phyloP scores from a whole-genome alignment of 148 eudicot genomes.

The Drosera capensis region DNA sequence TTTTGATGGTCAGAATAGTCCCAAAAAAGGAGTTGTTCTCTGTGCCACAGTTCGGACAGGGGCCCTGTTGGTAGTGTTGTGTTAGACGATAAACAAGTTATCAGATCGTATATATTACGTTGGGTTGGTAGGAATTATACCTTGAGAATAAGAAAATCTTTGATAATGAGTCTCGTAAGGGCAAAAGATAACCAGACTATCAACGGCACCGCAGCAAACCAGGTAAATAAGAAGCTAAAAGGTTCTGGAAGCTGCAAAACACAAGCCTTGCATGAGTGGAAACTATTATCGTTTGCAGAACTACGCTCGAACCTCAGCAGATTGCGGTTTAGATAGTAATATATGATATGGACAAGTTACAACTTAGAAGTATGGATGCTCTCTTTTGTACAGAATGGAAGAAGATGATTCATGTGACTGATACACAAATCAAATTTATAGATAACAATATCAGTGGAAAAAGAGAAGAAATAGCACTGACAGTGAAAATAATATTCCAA shows the following conservation, averaged over 20 bases:
- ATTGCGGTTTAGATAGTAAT: too few species aligned
- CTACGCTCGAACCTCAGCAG: too few species aligned
- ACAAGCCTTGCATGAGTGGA: too few species aligned
- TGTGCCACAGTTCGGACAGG: conserved; percentile 91
- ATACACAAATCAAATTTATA: too few species aligned
- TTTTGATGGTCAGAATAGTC: conserved; percentile 66
- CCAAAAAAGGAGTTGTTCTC: conserved; percentile 93
- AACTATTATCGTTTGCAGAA: too few species aligned
- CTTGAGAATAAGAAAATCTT: conserved; percentile 75
- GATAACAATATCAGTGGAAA: too few species aligned
- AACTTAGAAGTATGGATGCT: too few species aligned
- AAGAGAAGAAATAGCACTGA: too few species aligned
- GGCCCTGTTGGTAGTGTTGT: conserved; percentile 39
- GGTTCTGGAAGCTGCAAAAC: conserved; percentile 99
- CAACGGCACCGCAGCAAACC: conserved; percentile 88
- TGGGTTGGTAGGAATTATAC: conserved; percentile 20
- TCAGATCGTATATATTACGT: background rate
- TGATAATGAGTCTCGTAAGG: conserved; percentile 59
- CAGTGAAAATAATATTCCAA: too few species aligned
- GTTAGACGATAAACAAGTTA: conserved; percentile 1
- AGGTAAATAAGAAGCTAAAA: conserved; percentile 88
- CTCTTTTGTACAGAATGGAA: too few species aligned
- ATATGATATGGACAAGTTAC: too few species aligned
- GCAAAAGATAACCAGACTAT: conserved; percentile 59
- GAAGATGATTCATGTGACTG: too few species aligned